Evolutionary conservation across 306 rosid genomes (phyloP).

Genomic region (Lathyrus oleraceus): DNA sequence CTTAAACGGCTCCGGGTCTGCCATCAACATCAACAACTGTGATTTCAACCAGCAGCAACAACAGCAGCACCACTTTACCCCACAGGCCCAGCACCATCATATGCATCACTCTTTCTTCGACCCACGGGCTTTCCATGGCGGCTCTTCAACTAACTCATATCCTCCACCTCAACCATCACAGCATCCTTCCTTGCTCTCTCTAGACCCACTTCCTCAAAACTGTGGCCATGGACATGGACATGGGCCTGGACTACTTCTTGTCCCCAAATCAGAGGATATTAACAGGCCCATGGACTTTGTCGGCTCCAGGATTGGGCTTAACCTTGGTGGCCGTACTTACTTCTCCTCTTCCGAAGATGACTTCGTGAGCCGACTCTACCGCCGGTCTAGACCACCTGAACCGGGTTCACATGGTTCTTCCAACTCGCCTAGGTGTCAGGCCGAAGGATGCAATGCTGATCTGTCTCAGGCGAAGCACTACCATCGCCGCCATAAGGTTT

Average conservation of each 20-base stretch:
- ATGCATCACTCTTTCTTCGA: slow-evolving; percentile 53
- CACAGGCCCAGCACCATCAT: slow-evolving; percentile 15
- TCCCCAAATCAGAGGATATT: slow-evolving; percentile 69
- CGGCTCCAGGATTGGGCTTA: slow-evolving; percentile 79
- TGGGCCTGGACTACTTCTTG: slow-evolving; percentile 51
- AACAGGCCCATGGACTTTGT: slow-evolving; percentile 57
- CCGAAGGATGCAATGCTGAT: slow-evolving; percentile 95
- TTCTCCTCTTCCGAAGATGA: slow-evolving; percentile 80
- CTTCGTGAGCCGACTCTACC: slow-evolving; percentile 81
- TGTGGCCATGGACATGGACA: slow-evolving; percentile 32
- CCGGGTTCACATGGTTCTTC: slow-evolving; percentile 36
- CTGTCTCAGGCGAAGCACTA: slow-evolving; percentile 90
- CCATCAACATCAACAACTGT: slow-evolving; percentile 14
- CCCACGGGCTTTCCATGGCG: slow-evolving; percentile 61
- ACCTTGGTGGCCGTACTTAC: slow-evolving; percentile 87
- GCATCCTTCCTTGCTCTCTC: slow-evolving; percentile 51
- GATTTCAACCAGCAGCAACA: slow-evolving; percentile 35
- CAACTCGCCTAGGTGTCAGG: slow-evolving; percentile 81
- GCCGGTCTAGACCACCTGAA: slow-evolving; percentile 61
- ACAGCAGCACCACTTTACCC: slow-evolving; percentile 35
- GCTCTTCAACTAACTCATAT: slow-evolving; percentile 41
- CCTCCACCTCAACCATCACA: slow-evolving; percentile 41
- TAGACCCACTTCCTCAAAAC: slow-evolving; percentile 49
- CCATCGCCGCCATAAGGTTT: slow-evolving; percentile 98
- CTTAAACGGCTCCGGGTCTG: slow-evolving; percentile 32